Percentiles rank a stretch among this genome's conserved stretches.
These are phyloP conservation scores for Trypanosomatidae sp. DNA, from an alignment of 208 protist species.

Conservation along the genomic window DNA sequence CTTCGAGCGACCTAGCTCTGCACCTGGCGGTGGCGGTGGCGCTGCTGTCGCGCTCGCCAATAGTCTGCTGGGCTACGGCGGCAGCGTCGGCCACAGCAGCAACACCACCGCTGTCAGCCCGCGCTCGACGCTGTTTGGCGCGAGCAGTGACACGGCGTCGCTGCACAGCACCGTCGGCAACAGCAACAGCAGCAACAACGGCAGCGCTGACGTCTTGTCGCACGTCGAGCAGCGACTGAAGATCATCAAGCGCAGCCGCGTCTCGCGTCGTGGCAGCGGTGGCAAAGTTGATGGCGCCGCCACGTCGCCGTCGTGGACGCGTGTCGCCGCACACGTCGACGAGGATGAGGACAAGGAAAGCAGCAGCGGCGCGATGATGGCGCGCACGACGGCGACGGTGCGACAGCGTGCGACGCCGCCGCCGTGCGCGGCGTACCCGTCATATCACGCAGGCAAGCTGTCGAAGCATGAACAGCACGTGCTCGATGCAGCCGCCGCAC, in stretches of 20 bases:
- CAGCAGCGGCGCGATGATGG: slow-evolving; percentile 1
- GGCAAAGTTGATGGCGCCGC: no score
- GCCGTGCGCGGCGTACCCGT: slow-evolving; percentile 50
- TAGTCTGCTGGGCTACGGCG: no score
- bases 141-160: no score
- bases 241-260: slow-evolving; percentile 59
- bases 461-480: slow-evolving; percentile 64
- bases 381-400: not conserved
- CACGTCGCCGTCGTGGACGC: no score
- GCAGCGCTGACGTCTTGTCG: slow-evolving; percentile 4
- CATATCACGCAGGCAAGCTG: slow-evolving; percentile 26
- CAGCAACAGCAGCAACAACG: slow-evolving; percentile 2
- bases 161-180: slow-evolving; percentile 1
- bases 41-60: no score
- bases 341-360: no score
- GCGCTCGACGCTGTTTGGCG: no score
- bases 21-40: slow-evolving; percentile 8
- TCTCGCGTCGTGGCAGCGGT: no score
- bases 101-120: no score
- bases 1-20: no score
- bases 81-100: no score
- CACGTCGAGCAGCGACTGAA: slow-evolving; percentile 63
- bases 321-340: no score
- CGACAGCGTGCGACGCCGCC: slow-evolving; percentile 4
- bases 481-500: slow-evolving; percentile 46